These are phyloP conservation scores for Pythium guiyangense DNA, from an alignment of 352 stramenopile species.

Conservation along the genomic window DNA sequence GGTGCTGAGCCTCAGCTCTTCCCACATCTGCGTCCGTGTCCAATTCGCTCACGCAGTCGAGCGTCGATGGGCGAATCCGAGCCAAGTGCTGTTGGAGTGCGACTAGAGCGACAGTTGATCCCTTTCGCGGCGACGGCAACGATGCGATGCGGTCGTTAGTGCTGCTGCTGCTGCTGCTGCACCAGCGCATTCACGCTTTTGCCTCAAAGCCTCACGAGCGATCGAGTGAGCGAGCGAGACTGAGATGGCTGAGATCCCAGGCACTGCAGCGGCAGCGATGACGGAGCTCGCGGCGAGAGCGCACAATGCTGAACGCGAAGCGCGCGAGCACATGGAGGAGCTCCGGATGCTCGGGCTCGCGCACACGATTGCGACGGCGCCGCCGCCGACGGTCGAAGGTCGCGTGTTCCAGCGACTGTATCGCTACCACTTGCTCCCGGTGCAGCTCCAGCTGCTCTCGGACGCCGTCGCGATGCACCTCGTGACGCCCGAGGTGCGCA, in stretches of 20 bases:
- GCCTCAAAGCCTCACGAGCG: background rate
- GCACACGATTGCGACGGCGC: background rate
- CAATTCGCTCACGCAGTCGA: no score
- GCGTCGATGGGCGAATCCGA: no score
- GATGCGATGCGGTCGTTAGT: no score
- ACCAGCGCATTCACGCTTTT: no score
- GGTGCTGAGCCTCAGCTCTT: no score
- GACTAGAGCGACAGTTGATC: no score
- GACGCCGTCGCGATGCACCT: slow-evolving; percentile 14
- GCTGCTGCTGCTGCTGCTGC: no score
- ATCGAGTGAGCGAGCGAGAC: background rate
- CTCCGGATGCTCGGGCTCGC: slow-evolving; percentile 7
- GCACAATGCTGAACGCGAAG: slow-evolving; percentile 18
- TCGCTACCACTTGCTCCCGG: slow-evolving; percentile 15
- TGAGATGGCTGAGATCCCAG: slow-evolving; percentile 1
- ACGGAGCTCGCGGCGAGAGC: slow-evolving; percentile 24
- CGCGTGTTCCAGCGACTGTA: slow-evolving; percentile 28
- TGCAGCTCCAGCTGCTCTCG: slow-evolving; percentile 9
- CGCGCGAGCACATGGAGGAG: slow-evolving; percentile 24
- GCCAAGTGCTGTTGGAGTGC: no score
- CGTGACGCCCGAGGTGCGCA: slow-evolving; percentile 4
- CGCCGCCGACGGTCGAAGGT: slow-evolving; percentile 16
- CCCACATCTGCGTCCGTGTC: no score
- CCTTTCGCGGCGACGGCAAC: no score
- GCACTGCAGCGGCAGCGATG: slow-evolving; percentile 27